Evolutionary conservation across 2,329 filamentous ascomycete genomes (phyloP).

Genomic region (Aspergillus ustus): DNA sequence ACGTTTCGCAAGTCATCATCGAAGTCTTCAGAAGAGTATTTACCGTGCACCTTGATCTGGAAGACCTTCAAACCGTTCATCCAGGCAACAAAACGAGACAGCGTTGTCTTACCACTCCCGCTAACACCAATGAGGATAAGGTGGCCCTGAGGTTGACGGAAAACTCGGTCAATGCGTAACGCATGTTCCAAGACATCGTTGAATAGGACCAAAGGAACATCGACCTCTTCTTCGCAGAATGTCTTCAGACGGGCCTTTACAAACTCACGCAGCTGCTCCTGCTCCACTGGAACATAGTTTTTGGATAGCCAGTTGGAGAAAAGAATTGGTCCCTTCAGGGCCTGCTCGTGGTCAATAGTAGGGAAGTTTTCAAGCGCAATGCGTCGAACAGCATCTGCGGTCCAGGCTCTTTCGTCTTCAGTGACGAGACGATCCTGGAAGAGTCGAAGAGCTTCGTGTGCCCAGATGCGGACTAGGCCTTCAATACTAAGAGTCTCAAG

Average conservation of each 20-base stretch:
- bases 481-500: constrained; percentile 87
- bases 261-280: constrained; percentile 92
- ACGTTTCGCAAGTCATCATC: constrained; percentile 96
- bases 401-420: constrained; percentile 95
- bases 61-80: constrained; percentile 99
- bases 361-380: constrained; percentile 94
- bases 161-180: constrained; percentile 95
- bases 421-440: constrained; percentile 97
- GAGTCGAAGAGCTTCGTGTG: constrained; percentile 90
- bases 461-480: constrained; percentile 95
- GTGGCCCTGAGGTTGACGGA: constrained; percentile 97
- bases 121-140: constrained; percentile 98
- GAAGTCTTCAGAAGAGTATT: constrained; percentile 97
- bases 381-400: constrained; percentile 80
- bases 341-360: constrained; percentile 87
- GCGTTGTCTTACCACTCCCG: constrained; percentile 95
- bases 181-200: constrained; percentile 99
- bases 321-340: constrained; percentile 88
- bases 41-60: constrained; percentile 99
- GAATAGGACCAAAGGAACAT: constrained; percentile 98
- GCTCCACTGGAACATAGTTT: constrained; percentile 95
- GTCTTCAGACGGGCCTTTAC: constrained; percentile 96
- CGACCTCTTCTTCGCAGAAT: constrained; percentile 99
- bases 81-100: constrained; percentile 98
- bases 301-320: constrained; percentile 99